A percentile compares a stretch with the other conserved stretches of the same genome.
Conservation (phyloP, 208 protist genomes). For the Leishmania aethiopica region DNA sequence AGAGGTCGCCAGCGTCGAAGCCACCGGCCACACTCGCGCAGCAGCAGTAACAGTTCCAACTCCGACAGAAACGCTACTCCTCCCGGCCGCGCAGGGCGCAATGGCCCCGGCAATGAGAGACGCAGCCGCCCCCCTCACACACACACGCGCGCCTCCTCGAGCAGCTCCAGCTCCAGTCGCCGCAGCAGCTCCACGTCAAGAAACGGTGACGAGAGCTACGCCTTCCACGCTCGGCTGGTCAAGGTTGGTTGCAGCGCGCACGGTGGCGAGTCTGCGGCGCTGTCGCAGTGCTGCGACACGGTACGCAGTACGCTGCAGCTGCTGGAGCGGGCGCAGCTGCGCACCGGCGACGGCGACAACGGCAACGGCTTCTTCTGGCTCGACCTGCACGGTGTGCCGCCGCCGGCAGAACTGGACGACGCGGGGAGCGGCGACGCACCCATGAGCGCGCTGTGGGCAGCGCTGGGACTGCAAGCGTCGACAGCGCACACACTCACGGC, state of each 20-base stretch:
- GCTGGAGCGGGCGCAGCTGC: constrained; percentile 3
- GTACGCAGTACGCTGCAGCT: constrained; percentile 10
- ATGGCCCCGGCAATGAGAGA: neutral
- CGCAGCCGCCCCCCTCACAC: constrained; percentile 11
- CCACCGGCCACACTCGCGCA: constrained; percentile 7
- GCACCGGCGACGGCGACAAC: neutral
- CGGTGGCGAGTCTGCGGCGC: neutral
- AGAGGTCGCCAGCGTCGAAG: neutral
- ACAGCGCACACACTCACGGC: neutral
- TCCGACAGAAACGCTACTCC: neutral
- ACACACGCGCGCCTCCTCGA: neutral
- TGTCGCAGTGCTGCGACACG: constrained; percentile 22
- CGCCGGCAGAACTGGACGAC: constrained; percentile 2
- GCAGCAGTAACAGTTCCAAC: constrained; percentile 12
- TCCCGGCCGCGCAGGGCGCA: neutral
- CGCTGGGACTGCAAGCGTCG: constrained; percentile 6
- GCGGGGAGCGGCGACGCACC: neutral
- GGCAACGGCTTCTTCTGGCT: constrained; percentile 32
- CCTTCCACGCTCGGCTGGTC: constrained; percentile 19
- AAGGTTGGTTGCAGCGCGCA: constrained; percentile 8
- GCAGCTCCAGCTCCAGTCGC: constrained; percentile 9
- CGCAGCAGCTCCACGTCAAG: neutral
- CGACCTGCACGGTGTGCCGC: constrained; percentile 40
- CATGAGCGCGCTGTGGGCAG: constrained; percentile 16
- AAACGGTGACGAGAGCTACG: neutral